Percentiles rank a stretch among this genome's conserved stretches.
These are phyloP conservation scores for Fraxinus platypoda DNA, from an alignment of 305 asterid genomes.

Conservation along the genomic window DNA sequence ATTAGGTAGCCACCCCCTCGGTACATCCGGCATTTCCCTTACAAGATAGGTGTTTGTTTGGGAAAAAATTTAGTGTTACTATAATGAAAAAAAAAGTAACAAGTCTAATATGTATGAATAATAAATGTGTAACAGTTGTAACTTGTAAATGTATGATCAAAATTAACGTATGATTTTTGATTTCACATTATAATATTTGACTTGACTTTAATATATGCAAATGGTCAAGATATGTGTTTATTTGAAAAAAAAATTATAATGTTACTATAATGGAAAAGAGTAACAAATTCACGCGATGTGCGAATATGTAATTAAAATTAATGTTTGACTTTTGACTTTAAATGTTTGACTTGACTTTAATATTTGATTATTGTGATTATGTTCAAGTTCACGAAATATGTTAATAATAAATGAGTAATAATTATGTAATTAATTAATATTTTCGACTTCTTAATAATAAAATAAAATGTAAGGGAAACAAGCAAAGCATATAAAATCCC, in stretches of 20 bases:
- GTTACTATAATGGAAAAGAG: neutral
- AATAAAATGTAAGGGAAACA: neutral
- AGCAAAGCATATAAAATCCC: neutral
- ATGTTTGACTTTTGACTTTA: neutral
- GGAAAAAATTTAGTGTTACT: no score
- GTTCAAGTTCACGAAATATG: neutral
- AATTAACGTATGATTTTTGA: neutral
- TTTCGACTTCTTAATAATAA: neutral
- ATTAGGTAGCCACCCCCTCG: no score
- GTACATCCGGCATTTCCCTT: no score
- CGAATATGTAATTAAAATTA: no score
- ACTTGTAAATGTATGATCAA: neutral
- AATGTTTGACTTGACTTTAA: neutral
- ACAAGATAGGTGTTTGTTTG: no score
- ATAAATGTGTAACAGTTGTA: no score
- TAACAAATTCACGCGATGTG: neutral
- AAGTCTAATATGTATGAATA: neutral
- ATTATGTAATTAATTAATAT: neutral
- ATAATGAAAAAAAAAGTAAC: neutral
- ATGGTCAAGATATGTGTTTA: neutral
- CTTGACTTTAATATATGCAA: neutral
- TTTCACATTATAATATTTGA: neutral
- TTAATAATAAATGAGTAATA: neutral
- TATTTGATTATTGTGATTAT: neutral
- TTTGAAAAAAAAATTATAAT: neutral